Evolutionary conservation across 1,284 basidiomycete species (phyloP).

Genomic region (Phellinidium pouzarii): DNA sequence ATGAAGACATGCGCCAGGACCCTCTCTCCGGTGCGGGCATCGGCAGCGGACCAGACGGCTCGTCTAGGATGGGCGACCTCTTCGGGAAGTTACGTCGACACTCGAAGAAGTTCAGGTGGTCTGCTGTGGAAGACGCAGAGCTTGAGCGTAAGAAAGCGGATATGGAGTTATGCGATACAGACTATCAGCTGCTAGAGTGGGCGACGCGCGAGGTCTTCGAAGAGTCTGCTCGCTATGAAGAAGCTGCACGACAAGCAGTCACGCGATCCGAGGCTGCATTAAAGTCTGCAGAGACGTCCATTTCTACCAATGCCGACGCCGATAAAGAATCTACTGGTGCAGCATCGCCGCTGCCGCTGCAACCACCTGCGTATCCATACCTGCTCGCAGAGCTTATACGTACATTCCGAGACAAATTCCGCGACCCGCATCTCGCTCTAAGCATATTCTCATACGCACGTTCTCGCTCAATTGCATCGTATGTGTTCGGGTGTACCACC

Average conservation of each 20-base stretch:
- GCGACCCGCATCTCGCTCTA: slow-evolving; percentile 76
- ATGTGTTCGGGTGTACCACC: slow-evolving; percentile 82
- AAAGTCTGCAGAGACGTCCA: slow-evolving; percentile 7
- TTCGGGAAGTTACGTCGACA: slow-evolving; percentile 44
- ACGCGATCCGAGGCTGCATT: slow-evolving; percentile 23
- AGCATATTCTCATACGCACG: slow-evolving; percentile 76
- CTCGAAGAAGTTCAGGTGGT: slow-evolving; percentile 43
- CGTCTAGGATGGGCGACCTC: slow-evolving; percentile 31
- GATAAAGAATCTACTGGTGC: slow-evolving; percentile 5
- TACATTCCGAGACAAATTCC: slow-evolving; percentile 68
- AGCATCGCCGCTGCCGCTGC: slow-evolving; percentile 28
- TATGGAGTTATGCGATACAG: slow-evolving; percentile 63
- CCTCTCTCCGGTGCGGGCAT: slow-evolving; percentile 22
- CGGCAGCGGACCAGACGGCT: slow-evolving; percentile 22
- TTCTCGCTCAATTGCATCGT: slow-evolving; percentile 66
- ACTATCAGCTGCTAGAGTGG: slow-evolving; percentile 74
- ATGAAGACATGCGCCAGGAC: slow-evolving; percentile 12
- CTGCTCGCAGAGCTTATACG: slow-evolving; percentile 70
- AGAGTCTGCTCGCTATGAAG: slow-evolving; percentile 44
- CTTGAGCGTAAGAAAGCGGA: slow-evolving; percentile 67
- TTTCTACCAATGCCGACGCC: slow-evolving; percentile 19
- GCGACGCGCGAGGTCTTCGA: slow-evolving; percentile 64
- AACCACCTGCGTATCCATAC: slow-evolving; percentile 64
- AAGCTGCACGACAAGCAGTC: slow-evolving; percentile 36
- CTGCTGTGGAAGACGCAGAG: slow-evolving; percentile 44